Evolutionary conservation across 2,329 filamentous ascomycete genomes (phyloP).

Genomic region (Canariomyces notabilis): DNA sequence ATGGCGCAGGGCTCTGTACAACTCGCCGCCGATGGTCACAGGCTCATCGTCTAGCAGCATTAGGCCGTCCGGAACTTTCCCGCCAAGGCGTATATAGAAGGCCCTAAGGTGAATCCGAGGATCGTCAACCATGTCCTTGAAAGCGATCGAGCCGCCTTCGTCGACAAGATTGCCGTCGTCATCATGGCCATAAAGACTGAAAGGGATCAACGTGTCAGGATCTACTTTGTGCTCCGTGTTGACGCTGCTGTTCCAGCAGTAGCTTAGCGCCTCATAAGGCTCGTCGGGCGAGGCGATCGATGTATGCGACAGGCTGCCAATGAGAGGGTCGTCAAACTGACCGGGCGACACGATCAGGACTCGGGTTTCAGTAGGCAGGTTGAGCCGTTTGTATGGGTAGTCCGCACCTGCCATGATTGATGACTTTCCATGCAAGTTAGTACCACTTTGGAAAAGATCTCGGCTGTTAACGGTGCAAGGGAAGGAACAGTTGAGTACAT

Average conservation of each 20-base stretch:
- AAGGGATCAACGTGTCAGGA: no score
- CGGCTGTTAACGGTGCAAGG: no score
- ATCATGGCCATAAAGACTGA: neutral
- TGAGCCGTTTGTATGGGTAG: neutral
- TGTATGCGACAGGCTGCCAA: neutral
- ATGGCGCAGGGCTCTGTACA: slow-evolving; percentile 4
- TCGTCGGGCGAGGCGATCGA: neutral
- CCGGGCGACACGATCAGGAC: neutral
- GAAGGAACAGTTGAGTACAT: no score
- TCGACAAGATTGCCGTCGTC: neutral
- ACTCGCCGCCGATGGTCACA: neutral
- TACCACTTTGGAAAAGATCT: no score
- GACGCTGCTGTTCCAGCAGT: neutral
- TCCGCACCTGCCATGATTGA: neutral
- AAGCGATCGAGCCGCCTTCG: neutral
- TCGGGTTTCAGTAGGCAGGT: neutral
- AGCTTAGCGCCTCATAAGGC: neutral
- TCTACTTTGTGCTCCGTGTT: neutral
- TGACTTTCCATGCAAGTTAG: no score
- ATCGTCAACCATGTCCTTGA: neutral
- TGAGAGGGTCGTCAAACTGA: neutral
- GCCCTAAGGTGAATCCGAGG: no score
- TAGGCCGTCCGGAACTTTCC: neutral
- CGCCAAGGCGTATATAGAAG: neutral
- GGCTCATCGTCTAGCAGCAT: neutral